Evolutionary conservation across 2,329 filamentous ascomycete genomes (phyloP), one percentile per base, ranked within the genome.

Genomic region (Diaporthe longicolla): DNA sequence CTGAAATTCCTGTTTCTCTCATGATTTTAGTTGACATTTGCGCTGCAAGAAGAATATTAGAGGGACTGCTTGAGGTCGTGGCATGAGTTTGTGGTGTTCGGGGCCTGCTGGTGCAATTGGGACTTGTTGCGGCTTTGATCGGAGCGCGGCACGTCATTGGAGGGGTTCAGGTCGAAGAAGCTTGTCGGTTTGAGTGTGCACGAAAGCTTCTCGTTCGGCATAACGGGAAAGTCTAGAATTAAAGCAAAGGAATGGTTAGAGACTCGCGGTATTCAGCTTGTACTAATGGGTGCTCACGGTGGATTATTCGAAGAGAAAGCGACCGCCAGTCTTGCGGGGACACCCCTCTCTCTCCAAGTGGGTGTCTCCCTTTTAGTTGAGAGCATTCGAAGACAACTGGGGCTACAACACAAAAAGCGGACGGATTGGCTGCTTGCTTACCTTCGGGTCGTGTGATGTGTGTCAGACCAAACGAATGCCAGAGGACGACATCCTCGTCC

Each of bases 181-280:
- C 57, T 43, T 29, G 57, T 61, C 19, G 35, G 57, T 15, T 26
- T 61, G n/a, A 61, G 57, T 24, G 57, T 61, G 15, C 57, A 43
- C 3, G 57, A 43, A 11, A 61, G 57, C 8, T 61, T 61, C n/a
- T 43, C 35, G 15, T 61, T 61, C n/a, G 35, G 57, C 35, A 43
- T 61, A 7, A 43, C 35, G 3, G 57, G 57, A 9, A 61, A 61
- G 3, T 61, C n/a, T 43, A n/a, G 15, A 1, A 19, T 7, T 4
- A 4, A 43, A 26, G 37, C 13, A 21, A 3, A 43, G 4, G 10
- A 3, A 13, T 24, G 21, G 57, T 61, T 7, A 43, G 57, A 61
- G 7, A 59, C 6, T 6, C 21, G 1, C 0, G 5, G 13, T 40
- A 15, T 19, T 40, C 19, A 37, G 3, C 2, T 37, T 37, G 6